Conservation (phyloP, 2,329 filamentous ascomycete species). For the Xylaria sp. region DNA sequence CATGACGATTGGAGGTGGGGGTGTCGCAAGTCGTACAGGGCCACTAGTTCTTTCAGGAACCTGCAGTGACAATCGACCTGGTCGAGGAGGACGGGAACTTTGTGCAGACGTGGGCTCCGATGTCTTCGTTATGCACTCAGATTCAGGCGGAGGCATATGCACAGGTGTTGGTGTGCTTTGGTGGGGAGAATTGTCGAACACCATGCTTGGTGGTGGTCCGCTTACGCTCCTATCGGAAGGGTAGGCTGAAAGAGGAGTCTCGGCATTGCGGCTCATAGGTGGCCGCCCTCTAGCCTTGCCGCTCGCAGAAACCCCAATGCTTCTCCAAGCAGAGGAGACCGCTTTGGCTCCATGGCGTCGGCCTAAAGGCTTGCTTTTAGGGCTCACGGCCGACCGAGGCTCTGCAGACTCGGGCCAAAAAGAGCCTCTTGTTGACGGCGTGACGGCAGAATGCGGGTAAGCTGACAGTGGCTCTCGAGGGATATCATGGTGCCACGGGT, state of each 20-base stretch:
- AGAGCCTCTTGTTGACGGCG: conserved; percentile 65
- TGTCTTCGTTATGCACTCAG: conserved; percentile 37
- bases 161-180: conserved; percentile 37
- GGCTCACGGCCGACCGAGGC: conserved; percentile 78
- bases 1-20: conserved; percentile 61
- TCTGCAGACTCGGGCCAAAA: conserved; percentile 69
- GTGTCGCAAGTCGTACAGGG: conserved; percentile 70
- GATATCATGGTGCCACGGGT: conserved; percentile 62
- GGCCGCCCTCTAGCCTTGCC: conserved; percentile 83
- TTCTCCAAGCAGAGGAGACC: conserved; percentile 90
- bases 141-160: conserved; percentile 43
- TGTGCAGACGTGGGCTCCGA: conserved; percentile 41
- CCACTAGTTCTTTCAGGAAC: conserved; percentile 70
- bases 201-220: conserved; percentile 53
- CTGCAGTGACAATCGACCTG: conserved; percentile 67
- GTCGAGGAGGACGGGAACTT: conserved; percentile 48
- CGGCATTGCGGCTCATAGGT: conserved; percentile 71
- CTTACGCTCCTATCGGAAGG: conserved; percentile 64
- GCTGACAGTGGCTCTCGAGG: conserved; percentile 71
- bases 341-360: conserved; percentile 82
- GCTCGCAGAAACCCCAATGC: conserved; percentile 67
- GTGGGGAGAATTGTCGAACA: conserved; percentile 41
- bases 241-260: conserved; percentile 76
- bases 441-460: conserved; percentile 82
- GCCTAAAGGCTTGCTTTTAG: conserved; percentile 58